Evolutionary conservation across 768 basidiomycete genomes (phyloP).

Genomic region (Dioszegia crocea): DNA sequence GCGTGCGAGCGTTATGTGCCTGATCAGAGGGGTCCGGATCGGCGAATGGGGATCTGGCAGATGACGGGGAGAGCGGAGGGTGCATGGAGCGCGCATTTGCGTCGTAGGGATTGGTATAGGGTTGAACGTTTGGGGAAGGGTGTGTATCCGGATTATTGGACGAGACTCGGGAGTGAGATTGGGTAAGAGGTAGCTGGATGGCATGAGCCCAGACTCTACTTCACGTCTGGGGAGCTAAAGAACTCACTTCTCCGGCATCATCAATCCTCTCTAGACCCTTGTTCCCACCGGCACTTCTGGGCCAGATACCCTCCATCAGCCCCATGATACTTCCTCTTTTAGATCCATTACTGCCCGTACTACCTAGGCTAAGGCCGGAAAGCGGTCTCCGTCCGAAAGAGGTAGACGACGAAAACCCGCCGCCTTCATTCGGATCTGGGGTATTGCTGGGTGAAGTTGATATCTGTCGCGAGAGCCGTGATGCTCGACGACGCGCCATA

Average conservation of each 20-base stretch:
- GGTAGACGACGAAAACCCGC: conserved; percentile 6
- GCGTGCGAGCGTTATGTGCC: conserved; percentile 8
- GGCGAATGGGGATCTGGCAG: conserved; percentile 25
- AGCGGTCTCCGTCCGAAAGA: conserved; percentile 9
- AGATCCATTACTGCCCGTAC: not conserved
- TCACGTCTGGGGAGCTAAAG: too few species aligned
- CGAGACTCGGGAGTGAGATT: not conserved
- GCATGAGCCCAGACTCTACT: not conserved
- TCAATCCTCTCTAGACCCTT: not conserved
- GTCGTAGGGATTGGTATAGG: conserved; percentile 25
- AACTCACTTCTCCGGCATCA: conserved; percentile 7
- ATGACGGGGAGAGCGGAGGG: conserved; percentile 20
- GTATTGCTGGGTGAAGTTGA: conserved; percentile 15
- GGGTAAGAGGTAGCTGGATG: conserved; percentile 13
- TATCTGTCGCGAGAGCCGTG: conserved; percentile 24
- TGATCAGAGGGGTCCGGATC: conserved; percentile 17
- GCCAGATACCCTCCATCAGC: conserved; percentile 32
- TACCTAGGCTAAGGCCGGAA: not conserved
- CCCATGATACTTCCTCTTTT: conserved; percentile 33
- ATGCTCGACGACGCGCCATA: conserved; percentile 32
- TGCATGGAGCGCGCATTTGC: conserved; percentile 25
- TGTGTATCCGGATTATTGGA: not conserved
- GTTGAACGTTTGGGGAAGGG: conserved; percentile 5
- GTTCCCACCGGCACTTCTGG: not conserved
- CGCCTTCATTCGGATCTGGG: conserved; percentile 6